These are phyloP conservation scores for Panaeolus cyanescens DNA, from an alignment of 768 basidiomycete species.

Conservation along the genomic window DNA sequence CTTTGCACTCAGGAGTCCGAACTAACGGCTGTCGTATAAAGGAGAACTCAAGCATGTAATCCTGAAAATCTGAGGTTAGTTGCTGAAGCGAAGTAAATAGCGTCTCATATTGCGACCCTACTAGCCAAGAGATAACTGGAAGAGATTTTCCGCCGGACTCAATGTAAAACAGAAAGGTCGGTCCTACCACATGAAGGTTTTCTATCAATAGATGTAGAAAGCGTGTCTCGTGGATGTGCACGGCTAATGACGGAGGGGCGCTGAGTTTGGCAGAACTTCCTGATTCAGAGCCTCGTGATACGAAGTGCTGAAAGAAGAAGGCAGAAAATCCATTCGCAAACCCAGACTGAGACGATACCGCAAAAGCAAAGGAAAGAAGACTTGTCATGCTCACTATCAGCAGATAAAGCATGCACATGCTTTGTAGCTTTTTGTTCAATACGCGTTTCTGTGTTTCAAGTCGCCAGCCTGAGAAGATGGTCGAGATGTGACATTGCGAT, in stretches of 20 bases:
- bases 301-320: slow-evolving; percentile 1
- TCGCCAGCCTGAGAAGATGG: not conserved
- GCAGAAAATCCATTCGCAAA: not conserved
- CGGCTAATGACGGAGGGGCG: not conserved
- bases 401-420: not conserved
- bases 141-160: not conserved
- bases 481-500: not conserved
- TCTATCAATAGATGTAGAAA: not conserved
- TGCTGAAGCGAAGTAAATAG: not conserved
- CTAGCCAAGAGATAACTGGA: too few species aligned
- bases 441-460: not conserved
- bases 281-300: slow-evolving; percentile 1
- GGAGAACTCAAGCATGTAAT: not conserved
- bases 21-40: not conserved
- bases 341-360: not conserved
- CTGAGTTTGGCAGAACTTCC: slow-evolving; percentile 2
- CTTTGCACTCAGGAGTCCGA: not conserved
- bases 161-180: not conserved
- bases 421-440: not conserved
- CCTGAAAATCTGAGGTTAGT: not conserved
- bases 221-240: not conserved
- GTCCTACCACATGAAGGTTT: not conserved
- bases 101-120: too few species aligned
- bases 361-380: not conserved
- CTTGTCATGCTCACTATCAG: not conserved